Base-by-base conservation (phyloP, 2,329 filamentous ascomycete genomes). In the Epichloe gansuensis region DNA sequence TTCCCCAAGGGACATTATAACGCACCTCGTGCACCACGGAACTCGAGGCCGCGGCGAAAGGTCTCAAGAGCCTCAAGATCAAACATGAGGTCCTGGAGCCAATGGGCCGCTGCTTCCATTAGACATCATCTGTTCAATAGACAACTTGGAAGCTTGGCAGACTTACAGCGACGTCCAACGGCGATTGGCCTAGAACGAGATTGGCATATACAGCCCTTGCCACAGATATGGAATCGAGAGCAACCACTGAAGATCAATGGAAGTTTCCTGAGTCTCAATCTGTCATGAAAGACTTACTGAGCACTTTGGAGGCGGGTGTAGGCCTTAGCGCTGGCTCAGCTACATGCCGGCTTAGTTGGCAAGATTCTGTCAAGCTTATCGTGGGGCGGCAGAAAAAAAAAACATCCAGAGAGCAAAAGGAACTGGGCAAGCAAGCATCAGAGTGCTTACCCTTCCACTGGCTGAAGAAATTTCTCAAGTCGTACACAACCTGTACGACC, bases 251-350 rank as follows among this genome's bases (percentile, higher is more conserved):
- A 39, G 13, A 39, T 1, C 13, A 39, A 13, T 39, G 27, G 27
- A 31, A 31, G 27, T 31, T 31, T 31, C 8, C 9, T 1, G 27
- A 11, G 27, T 31, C 27, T 11, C 27, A 31, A 9, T 31, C 8
- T 9, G 9, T 21, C 9, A 31, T 4, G 8, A 11, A 31, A 31
- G 0, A 31, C 27, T 31, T 31, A 31, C 58, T 80, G 76, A 3
- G 76, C 80, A 7, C 79, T 72, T 65, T 87, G 82, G 45, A 81
- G 74, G 66, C 91, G 86, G 7, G 88, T 94, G 69, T 85, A 93
- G 7, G 79, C 85, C 4, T 17, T 17, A 93, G 76, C 27, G 83
- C 84, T 2, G 87, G 84, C 57, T 84, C 70, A 53, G 56, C 58
- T 53, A 46, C 3, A 39, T 48, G 49, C 9, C 17, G 21, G 27